Base-by-base conservation (phyloP, 106 monocot genomes). In the Xerophyta viscosa region DNA sequence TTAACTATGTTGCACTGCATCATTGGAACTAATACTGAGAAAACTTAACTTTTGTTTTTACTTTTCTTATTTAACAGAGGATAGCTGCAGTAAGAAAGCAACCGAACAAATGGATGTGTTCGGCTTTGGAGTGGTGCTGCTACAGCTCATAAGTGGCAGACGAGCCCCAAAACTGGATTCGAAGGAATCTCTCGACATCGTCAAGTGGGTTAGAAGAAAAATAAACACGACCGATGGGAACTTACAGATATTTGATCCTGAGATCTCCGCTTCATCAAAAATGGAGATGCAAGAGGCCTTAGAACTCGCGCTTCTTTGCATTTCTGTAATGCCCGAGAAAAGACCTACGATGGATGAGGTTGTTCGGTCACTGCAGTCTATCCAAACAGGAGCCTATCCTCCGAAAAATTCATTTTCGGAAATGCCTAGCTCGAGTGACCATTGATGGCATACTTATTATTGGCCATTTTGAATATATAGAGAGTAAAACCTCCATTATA, bases 21-120 rank as follows among this genome's bases (percentile, higher is more conserved):
- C 33, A 11, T 36, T 5, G 5, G 33, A 36, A 36, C 11, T 36
- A 6, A 36, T 36, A 36, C 5, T 36, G 33, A 36, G 11, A 44
- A 44, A 44, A 17, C n/a, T 3, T 8, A 44, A 8, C 9, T 3
- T 17, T 14, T 3, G n/a, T 14, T 14, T 14, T 44, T 44, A 14
- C 43, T 17, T 44, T 14, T 44, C 3, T 17, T 44, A 3, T 14
- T 17, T 19, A 24, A n/a, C 69, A 86, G 86, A 86, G 48, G n/a
- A 53, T 18, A 54, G 51, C 6, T 81, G 54, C 50, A 41, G 43
- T 6, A 74, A 77, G 60, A 77, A 77, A 60, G 61, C 81, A 56
- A 74, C 81, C 6, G 73, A 81, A 22, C 62, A 70, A 31, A 77
- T 81, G 81, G 86, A 86, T 58, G 67, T 86, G 20, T 86, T 77